Base-by-base conservation (phyloP, 192 early-diverging fungal species). In the Coemansia sp. region DNA sequence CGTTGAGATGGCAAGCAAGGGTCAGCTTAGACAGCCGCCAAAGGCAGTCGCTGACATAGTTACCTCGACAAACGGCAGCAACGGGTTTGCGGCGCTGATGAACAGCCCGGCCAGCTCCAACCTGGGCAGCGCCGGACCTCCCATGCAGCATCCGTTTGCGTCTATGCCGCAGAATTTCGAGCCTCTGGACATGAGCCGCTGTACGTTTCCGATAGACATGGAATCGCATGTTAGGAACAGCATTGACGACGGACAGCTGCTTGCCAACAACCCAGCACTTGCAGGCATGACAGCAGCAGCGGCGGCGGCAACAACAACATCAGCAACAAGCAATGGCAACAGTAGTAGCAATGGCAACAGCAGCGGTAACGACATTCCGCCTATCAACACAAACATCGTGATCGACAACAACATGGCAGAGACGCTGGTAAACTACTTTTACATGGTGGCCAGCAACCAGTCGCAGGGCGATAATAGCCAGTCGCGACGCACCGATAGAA, bases 341-440 rank as follows among this genome's bases (percentile, higher is more conserved):
- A 50, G 20, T 4, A 50, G 48, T 32, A 65, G 63, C 56, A 65
- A 64, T 30, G 36, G 25, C 56, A 71, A 34, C 48, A 48, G 57
- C 57, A 11, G 36, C 36, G 36, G 61, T 29, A 54, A 25, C 17
- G 66, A 57, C 11, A 22, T 69, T 34, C 25, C 61, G 28, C 63
- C 68, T 16, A 75, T 80, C 50, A 80, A 80, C 65, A 76, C 79
- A 3, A 76, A 76, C 54, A 66, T 82, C 32, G 79, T 82, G 16
- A 82, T 82, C 29, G 79, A 82, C 58, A 82, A 75, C 55, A 76
- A 82, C 51, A 82, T 82, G 79, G 79, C 79, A 0, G 79, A 82
- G 63, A 82, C 79, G 25, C 73, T 82, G 55, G 79, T 82, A 7
- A 76, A 82, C 34, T 82, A 82, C 64, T 82, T 82, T 59, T 82